Percentiles rank a stretch among this genome's conserved stretches.
phyloP scores from a whole-genome alignment of 352 stramenopile species.

The Phytophthora uliginosa region DNA sequence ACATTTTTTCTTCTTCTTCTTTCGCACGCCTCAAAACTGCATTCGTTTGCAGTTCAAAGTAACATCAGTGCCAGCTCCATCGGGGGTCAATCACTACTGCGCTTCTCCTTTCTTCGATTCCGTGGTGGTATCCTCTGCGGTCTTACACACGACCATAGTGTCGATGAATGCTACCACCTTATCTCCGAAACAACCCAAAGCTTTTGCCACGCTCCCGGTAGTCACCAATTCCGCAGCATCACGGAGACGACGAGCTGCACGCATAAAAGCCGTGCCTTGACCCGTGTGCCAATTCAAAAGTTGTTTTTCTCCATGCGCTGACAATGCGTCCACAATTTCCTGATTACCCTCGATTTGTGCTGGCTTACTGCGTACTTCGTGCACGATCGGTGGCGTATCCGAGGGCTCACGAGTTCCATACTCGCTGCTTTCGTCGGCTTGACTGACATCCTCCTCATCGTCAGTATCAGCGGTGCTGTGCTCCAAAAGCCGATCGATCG shows the following conservation, averaged over 20 bases:
- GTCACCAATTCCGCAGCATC: slow-evolving; percentile 1
- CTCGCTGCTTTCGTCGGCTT: neutral
- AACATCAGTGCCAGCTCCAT: no score
- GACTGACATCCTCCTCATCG: neutral
- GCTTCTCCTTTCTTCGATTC: no score
- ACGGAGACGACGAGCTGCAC: neutral
- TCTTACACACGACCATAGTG: neutral
- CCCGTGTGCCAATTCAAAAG: neutral
- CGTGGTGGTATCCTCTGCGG: neutral
- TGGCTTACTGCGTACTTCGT: neutral
- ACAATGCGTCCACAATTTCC: neutral
- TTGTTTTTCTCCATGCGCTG: neutral
- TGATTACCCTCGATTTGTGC: neutral
- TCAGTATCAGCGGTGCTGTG: neutral
- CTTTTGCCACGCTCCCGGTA: neutral
- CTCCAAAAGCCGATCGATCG: neutral
- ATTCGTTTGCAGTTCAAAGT: no score
- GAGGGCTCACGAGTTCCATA: neutral
- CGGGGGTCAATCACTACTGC: no score
- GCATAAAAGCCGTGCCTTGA: neutral
- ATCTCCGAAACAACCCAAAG: neutral
- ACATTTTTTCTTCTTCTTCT: no score
- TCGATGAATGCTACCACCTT: neutral
- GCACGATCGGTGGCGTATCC: neutral
- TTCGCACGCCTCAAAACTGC: no score